Base-by-base conservation (phyloP, 768 basidiomycete species). In the Tulasnella sp. region DNA sequence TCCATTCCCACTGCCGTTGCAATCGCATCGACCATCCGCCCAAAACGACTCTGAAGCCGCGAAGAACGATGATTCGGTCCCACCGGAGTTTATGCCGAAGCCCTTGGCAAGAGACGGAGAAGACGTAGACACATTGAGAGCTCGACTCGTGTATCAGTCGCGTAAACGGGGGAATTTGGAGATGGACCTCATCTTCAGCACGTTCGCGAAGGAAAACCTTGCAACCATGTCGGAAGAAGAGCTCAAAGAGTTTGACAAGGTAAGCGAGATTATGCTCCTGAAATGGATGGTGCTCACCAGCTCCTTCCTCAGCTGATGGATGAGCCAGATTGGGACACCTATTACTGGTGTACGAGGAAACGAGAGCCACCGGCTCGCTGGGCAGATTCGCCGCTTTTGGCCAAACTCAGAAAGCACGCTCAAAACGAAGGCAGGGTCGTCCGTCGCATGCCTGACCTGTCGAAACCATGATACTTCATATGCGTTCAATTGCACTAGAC, bases 291-390 rank as follows among this genome's bases (percentile, higher is more conserved):
- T 41, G 22, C 40, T 42, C 44, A 36, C 63, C 32, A 22, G 16
- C n/a, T n/a, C 75, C 34, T 65, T n/a, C n/a, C 29, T 6, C 76
- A 96, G 94, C 82, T 97, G 40, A 84, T 97, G 73, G 94, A 97
- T 76, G 92, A 96, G 75, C 87, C 91, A 2, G 95, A 97, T 80
- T 98, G 95, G 95, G 94, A 97, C 76, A 95, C 98, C 73, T 99
- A 94, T 79, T 98, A 99, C 81, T 98, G 95, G 95, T 87, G 90
- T 9, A 94, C 94, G 16, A 87, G 86, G 32, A 91, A 94, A 80
- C 85, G 90, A 72, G 81, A 86, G n/a, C 87, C 89, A 0, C 93
- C 93, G 5, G 85, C 86, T 75, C 86, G 89, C 37, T 94, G 93
- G 93, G 81, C 81, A 14, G 79, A 82, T 52, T 90, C 91, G 7